Evolutionary conservation across 2,329 filamentous ascomycete species (phyloP).

Genomic region (Aureobasidium leucospermi): DNA sequence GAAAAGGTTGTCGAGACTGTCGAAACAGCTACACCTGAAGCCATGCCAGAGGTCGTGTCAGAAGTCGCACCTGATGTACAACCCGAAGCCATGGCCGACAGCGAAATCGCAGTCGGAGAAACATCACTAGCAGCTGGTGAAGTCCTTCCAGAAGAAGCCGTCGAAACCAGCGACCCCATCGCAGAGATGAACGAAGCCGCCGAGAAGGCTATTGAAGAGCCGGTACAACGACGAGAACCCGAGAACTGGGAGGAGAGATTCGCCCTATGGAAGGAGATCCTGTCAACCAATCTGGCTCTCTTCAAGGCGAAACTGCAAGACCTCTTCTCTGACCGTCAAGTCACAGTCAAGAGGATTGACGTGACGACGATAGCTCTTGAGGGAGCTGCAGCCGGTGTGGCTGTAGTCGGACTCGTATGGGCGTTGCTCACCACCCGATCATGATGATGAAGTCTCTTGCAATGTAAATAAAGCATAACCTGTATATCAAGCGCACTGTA

Average conservation of each 20-base stretch:
- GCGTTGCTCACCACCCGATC: constrained; percentile 27
- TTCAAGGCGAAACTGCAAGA: constrained; percentile 20
- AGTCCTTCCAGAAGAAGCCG: constrained; percentile 21
- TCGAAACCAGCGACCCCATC: constrained; percentile 12
- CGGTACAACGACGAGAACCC: background rate
- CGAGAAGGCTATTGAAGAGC: background rate
- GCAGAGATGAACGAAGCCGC: background rate
- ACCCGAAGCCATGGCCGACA: background rate
- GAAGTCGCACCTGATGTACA: background rate
- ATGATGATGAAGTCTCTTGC: constrained; percentile 14
- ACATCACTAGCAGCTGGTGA: constrained; percentile 18
- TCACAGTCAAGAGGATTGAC: constrained; percentile 40
- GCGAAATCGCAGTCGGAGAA: constrained; percentile 10
- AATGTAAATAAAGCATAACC: constrained; percentile 8
- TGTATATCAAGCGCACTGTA: constrained; percentile 13
- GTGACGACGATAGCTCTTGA: constrained; percentile 39
- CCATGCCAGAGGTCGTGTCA: background rate
- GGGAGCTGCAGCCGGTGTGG: constrained; percentile 36
- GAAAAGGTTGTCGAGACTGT: constrained; percentile 20
- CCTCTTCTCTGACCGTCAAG: constrained; percentile 37
- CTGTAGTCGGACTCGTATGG: constrained; percentile 29
- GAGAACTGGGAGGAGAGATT: constrained; percentile 7
- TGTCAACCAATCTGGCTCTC: background rate
- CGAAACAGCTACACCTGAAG: constrained; percentile 16
- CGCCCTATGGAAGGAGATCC: background rate